phyloP scores from a whole-genome alignment of 2,329 filamentous ascomycete species.

The Fonsecaea monophora region DNA sequence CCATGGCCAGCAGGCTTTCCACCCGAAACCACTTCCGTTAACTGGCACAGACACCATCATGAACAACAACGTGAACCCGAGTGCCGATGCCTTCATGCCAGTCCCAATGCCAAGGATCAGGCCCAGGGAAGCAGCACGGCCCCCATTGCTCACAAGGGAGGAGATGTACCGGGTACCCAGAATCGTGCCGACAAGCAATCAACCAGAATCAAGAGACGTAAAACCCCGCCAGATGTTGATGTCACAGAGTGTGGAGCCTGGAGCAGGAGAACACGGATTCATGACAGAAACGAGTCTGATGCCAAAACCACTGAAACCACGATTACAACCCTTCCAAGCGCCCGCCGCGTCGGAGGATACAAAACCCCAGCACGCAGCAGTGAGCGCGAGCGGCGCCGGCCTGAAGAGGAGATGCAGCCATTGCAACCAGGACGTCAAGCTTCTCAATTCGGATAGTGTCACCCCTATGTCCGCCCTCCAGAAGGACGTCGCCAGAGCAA shows the following conservation, averaged over 20 bases:
- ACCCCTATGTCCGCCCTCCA: slow-evolving; percentile 32
- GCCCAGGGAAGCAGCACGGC: slow-evolving; percentile 30
- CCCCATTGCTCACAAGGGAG: slow-evolving; percentile 27
- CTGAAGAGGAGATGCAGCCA: slow-evolving; percentile 38
- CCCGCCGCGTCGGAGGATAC: neutral
- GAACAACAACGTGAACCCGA: slow-evolving; percentile 32
- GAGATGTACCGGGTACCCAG: slow-evolving; percentile 30
- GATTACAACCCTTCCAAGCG: slow-evolving; percentile 5
- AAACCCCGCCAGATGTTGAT: neutral
- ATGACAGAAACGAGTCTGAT: slow-evolving; percentile 13
- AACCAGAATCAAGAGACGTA: slow-evolving; percentile 6
- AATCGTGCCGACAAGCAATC: slow-evolving; percentile 19
- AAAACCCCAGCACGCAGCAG: slow-evolving; percentile 10
- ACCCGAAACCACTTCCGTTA: slow-evolving; percentile 14
- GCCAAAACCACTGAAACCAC: slow-evolving; percentile 24
- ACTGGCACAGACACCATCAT: slow-evolving; percentile 30
- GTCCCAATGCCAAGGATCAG: slow-evolving; percentile 28
- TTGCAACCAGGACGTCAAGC: slow-evolving; percentile 35
- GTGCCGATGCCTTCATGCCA: slow-evolving; percentile 25
- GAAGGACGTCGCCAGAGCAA: slow-evolving; percentile 21
- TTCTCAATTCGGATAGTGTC: slow-evolving; percentile 32
- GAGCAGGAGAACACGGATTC: neutral
- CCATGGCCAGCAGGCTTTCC: slow-evolving; percentile 26
- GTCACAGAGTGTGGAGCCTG: neutral
- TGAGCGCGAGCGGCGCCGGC: slow-evolving; percentile 21